Conservation (phyloP, 2,329 filamentous ascomycete genomes). For the Pseudogymnoascus sp. region DNA sequence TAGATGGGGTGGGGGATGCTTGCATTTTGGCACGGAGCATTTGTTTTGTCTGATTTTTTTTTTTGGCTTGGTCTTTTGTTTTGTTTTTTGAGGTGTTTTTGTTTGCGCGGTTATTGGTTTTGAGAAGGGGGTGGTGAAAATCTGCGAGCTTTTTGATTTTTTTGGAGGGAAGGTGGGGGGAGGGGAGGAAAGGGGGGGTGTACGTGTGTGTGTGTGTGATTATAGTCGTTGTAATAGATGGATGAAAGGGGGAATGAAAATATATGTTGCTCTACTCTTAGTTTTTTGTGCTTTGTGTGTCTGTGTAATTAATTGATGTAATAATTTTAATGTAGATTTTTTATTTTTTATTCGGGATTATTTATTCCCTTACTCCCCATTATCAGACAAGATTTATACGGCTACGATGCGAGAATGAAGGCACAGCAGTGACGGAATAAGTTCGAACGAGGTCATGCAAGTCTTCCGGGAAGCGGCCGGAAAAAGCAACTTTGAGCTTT, state of each 20-base stretch:
- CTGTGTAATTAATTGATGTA: neutral
- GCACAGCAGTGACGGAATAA: no score
- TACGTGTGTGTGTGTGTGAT: neutral
- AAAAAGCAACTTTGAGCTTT: no score
- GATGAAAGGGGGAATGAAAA: neutral
- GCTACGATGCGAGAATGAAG: no score
- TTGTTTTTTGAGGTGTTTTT: neutral
- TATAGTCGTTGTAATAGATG: neutral
- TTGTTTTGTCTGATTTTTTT: neutral
- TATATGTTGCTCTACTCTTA: neutral
- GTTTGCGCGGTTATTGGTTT: no score
- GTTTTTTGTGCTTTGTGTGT: neutral
- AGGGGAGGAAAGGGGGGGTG: neutral
- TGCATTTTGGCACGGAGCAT: slow-evolving; percentile 1
- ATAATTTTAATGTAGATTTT: neutral
- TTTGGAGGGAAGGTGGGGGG: neutral
- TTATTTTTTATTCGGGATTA: no score
- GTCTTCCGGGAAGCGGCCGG: no score
- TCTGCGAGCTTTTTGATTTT: neutral
- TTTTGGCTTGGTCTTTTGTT: neutral
- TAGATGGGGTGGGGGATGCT: neutral
- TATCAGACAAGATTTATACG: no score
- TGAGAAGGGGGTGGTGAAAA: neutral
- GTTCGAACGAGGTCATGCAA: no score
- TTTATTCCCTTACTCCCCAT: no score